These are phyloP conservation scores for Halenospora varia DNA, from an alignment of 495 filamentous ascomycete species.

Conservation along the genomic window DNA sequence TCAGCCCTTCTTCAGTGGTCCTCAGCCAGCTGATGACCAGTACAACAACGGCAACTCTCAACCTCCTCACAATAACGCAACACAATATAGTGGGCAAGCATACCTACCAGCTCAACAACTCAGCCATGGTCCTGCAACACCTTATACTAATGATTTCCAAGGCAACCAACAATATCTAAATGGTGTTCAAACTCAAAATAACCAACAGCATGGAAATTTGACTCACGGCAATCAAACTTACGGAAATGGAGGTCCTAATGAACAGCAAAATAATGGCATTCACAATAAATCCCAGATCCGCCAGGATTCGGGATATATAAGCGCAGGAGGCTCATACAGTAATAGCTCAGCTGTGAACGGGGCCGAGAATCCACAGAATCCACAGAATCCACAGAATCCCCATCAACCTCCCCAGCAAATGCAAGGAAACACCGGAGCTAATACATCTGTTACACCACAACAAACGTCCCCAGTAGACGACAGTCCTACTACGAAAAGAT, in stretches of 20 bases:
- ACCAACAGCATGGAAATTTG: no score
- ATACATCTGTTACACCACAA: background rate
- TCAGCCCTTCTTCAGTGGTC: slow-evolving; percentile 4
- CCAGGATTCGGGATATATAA: slow-evolving; percentile 27
- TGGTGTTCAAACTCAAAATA: slow-evolving; percentile 7
- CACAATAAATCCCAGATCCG: slow-evolving; percentile 8
- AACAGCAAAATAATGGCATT: no score
- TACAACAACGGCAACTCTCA: background rate
- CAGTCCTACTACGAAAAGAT: background rate
- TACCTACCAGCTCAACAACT: background rate
- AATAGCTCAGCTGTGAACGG: slow-evolving; percentile 11
- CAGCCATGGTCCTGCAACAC: background rate
- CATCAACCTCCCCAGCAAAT: background rate
- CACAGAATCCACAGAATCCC: background rate
- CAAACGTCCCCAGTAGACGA: background rate
- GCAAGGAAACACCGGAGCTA: background rate
- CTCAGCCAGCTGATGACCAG: slow-evolving; percentile 1
- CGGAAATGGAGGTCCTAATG: no score
- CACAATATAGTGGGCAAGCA: background rate
- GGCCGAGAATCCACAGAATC: background rate
- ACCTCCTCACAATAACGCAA: slow-evolving; percentile 2
- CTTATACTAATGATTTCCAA: slow-evolving; percentile 5
- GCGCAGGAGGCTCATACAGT: slow-evolving; percentile 21
- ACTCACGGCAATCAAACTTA: no score
- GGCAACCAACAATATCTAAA: slow-evolving; percentile 11